Conservation (phyloP, 306 rosid genomes). For the Dicorynia guianensis region DNA sequence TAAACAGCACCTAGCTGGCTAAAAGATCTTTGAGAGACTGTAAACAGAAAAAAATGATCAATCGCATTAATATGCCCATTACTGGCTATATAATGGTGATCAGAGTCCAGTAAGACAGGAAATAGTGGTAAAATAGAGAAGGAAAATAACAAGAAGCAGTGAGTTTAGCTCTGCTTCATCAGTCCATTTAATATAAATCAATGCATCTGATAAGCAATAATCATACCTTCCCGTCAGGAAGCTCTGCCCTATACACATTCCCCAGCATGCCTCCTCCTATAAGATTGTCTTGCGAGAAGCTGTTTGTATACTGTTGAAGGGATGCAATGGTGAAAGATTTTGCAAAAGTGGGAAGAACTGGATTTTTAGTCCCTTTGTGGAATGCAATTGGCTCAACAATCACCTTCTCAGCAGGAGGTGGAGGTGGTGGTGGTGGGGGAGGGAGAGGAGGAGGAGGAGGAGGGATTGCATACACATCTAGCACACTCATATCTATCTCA, state of each 20-base stretch:
- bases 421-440: background rate
- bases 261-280: constrained; percentile 94
- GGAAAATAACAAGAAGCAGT: background rate
- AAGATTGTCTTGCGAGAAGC: constrained; percentile 89
- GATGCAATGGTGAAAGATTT: constrained; percentile 83
- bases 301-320: constrained; percentile 95
- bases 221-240: constrained; percentile 90
- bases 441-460: constrained; percentile 60
- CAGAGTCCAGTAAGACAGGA: constrained; percentile 26
- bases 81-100: constrained; percentile 19
- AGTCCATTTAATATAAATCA: constrained; percentile 9
- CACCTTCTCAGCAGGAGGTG: constrained; percentile 62
- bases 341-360: constrained; percentile 54
- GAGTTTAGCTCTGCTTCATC: no score
- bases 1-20: constrained; percentile 29
- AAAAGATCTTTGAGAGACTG: constrained; percentile 24
- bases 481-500: constrained; percentile 61
- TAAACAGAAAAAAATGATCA: background rate
- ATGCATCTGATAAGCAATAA: constrained; percentile 37
- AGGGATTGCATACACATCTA: constrained; percentile 61
- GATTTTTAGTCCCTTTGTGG: constrained; percentile 44
- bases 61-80: background rate
- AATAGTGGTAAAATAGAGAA: background rate
- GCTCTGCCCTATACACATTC: constrained; percentile 87
- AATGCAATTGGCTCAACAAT: constrained; percentile 62